Base-by-base conservation (phyloP, 257 asterid species). In the Solanum chiquidenum region DNA sequence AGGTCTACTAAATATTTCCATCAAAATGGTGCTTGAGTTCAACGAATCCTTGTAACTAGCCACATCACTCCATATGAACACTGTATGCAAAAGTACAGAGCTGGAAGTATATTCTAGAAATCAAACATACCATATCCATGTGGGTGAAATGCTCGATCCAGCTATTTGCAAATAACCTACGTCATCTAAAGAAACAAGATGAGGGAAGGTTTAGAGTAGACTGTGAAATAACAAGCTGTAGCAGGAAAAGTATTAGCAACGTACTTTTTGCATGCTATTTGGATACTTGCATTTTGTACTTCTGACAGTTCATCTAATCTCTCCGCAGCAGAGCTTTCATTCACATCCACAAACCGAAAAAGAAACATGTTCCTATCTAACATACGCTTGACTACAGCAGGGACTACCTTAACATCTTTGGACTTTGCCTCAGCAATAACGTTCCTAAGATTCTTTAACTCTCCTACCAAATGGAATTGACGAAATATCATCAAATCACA, bases 101-200 rank as follows among this genome's bases (percentile, higher is more conserved):
- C 62, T 85, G 66, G 69, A 85, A 85, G 75, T n/a, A 44, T 49
- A 83, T 79, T 49, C 64, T 49, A 34, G 84, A 9, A 84, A 38
- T 23, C 31, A 68, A 89, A 89, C 98, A 93, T 90, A 95, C 98
- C 97, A 95, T 86, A 92, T 95, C 97, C 96, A 94, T 87, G 92
- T 93, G 95, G 93, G 96, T 93, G 91, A 95, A 94, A 87, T 93
- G 91, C 91, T 93, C 94, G 34, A 95, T 91, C 74, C 88, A 89
- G 25, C 95, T 89, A 90, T 93, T 89, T 83, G 95, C 92, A 87
- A 95, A 92, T 89, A 95, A 90, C 94, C 96, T 94, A 85, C 85
- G 38, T 46, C 66, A 68, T 44, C 20, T 7, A 86, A 86, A 73
- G 69, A 86, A 86, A 60, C 84, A 86, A 34, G 69, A 62, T 80